Evolutionary conservation across 2,329 filamentous ascomycete genomes (phyloP), one percentile per base, ranked within the genome.

Genomic region (Monosporascus sp.): DNA sequence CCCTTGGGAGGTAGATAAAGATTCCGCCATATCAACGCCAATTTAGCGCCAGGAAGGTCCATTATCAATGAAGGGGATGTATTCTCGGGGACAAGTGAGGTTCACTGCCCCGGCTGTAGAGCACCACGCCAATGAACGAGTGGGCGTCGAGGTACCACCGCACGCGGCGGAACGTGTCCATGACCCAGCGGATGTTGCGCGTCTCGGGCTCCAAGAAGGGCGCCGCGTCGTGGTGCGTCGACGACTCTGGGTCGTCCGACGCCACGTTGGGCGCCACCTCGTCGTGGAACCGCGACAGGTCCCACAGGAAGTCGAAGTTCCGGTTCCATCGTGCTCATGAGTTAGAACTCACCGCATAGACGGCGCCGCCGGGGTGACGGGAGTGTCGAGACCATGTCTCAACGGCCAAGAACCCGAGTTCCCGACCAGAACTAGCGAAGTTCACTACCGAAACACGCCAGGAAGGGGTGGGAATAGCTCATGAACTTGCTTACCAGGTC

Each of bases 111-210:
- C 80, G 84, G 51, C 70, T 73, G 65, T 82, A 83, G 15, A 84
- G 66, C 20, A 84, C 74, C 69, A 2, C n/a, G 76, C 78, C 0
- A 72, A 70, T 25, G 72, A 77, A 2, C 1, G 79, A 81, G 70
- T 84, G 81, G 45, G 84, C 70, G 57, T 84, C 81, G 55, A 83
- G 67, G 63, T 80, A 81, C 79, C 80, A 83, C 25, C 75, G 71
- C 46, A 84, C 67, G 45, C 73, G 73, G 47, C 69, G 64, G 65
- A 75, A 78, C 31, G 72, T 69, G 22, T 78, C 72, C 61, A 82
- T 68, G 6, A 80, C 64, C 67, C 76, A 81, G 53, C 74, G 75
- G 53, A 82, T 72, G 60, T 75, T 80, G 63, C 76, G 70, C 2
- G 79, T 77, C 68, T 84, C 81, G 0, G 80, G 69, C 67, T 84